Evolutionary conservation across 1,284 basidiomycete genomes (phyloP).

Genomic region (Moesziomyces aphidis): DNA sequence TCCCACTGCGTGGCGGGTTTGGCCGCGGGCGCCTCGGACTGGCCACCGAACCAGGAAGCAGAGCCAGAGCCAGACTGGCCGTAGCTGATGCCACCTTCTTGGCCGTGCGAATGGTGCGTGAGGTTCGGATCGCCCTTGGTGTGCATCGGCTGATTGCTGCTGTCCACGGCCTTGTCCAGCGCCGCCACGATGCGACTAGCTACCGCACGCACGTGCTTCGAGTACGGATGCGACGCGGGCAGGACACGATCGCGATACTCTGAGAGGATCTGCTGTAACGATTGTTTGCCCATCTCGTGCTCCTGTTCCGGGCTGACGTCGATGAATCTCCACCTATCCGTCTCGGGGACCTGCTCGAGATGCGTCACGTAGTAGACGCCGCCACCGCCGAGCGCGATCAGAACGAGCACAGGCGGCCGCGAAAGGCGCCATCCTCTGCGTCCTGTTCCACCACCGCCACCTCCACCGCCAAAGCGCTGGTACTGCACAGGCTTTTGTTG

Average conservation of each 20-base stretch:
- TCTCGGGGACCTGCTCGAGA: constrained; percentile 63
- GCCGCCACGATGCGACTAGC: constrained; percentile 79
- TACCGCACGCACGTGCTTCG: constrained; percentile 73
- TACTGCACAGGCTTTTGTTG: constrained; percentile 15
- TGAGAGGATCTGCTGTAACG: constrained; percentile 72
- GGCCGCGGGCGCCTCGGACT: constrained; percentile 1
- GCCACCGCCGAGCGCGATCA: constrained; percentile 45
- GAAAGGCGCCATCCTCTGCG: constrained; percentile 14
- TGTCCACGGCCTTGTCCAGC: constrained; percentile 70
- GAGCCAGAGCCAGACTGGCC: constrained; percentile 4
- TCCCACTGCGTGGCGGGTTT: constrained; percentile 72
- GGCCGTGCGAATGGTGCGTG: constrained; percentile 35
- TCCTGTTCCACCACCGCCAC: constrained; percentile 10
- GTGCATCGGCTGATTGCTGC: constrained; percentile 66
- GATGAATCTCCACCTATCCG: constrained; percentile 64
- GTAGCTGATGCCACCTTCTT: constrained; percentile 41
- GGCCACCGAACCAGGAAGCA: constrained; percentile 13
- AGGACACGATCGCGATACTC: constrained; percentile 76
- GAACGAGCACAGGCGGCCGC: constrained; percentile 39
- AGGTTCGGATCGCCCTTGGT: constrained; percentile 37
- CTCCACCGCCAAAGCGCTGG: constrained; percentile 34
- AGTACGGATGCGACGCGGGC: constrained; percentile 77
- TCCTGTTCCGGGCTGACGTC: constrained; percentile 59
- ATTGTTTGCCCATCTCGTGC: constrained; percentile 69
- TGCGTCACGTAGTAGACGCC: constrained; percentile 63